phyloP scores from a whole-genome alignment of 108 stramenopile genomes.

The Conticribra guillardii region DNA sequence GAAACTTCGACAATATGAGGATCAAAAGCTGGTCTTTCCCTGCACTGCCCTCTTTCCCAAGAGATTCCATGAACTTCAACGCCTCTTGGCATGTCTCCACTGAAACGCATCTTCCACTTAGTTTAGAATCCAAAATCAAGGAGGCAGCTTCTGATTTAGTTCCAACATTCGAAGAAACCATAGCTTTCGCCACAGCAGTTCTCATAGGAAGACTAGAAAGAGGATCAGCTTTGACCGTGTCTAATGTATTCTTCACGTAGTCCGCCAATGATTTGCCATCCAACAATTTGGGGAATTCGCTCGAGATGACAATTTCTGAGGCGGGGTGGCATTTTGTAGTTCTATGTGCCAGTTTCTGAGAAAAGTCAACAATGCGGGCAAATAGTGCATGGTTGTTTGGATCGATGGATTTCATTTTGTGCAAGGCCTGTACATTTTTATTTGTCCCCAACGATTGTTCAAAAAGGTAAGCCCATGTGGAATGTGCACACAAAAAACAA shows the following conservation, averaged over 20 bases:
- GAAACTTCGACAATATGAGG: slow-evolving; percentile 29
- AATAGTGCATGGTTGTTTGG: slow-evolving; percentile 53
- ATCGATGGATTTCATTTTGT: slow-evolving; percentile 59
- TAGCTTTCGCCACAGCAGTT: slow-evolving; percentile 66
- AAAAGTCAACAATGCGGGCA: slow-evolving; percentile 73
- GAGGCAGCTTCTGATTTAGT: slow-evolving; percentile 43
- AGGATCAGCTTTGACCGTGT: slow-evolving; percentile 39
- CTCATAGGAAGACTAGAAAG: slow-evolving; percentile 52
- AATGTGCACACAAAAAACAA: slow-evolving; percentile 1
- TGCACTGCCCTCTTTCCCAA: slow-evolving; percentile 1
- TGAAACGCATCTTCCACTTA: slow-evolving; percentile 51
- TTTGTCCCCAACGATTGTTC: too few species aligned
- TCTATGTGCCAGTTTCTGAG: slow-evolving; percentile 30
- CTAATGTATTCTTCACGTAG: slow-evolving; percentile 54
- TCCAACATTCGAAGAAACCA: slow-evolving; percentile 52
- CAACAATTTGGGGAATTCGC: slow-evolving; percentile 58
- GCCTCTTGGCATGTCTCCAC: slow-evolving; percentile 62
- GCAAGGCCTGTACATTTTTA: slow-evolving; percentile 50
- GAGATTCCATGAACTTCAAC: slow-evolving; percentile 40
- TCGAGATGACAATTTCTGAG: slow-evolving; percentile 55
- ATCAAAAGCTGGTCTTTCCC: slow-evolving; percentile 17
- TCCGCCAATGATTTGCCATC: slow-evolving; percentile 50
- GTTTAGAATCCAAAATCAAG: slow-evolving; percentile 61
- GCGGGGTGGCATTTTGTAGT: slow-evolving; percentile 30
- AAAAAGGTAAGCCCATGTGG: background rate